phyloP scores from a whole-genome alignment of 2,329 filamentous ascomycete species.

The Sporothrix luriei region DNA sequence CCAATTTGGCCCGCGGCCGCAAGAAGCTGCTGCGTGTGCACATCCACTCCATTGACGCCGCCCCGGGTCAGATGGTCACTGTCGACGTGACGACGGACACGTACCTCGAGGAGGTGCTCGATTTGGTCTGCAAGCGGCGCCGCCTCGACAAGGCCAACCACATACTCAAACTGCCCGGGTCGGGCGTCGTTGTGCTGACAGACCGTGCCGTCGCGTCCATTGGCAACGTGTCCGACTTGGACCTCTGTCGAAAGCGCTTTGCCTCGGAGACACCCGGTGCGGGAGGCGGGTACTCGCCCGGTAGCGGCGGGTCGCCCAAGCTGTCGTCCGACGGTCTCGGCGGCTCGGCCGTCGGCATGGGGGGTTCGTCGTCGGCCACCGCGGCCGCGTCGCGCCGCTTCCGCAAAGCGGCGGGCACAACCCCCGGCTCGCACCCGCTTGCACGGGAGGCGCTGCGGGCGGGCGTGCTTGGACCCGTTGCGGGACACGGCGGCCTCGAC shows the following conservation, averaged over 20 bases:
- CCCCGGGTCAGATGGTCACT: constrained; percentile 72
- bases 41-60: constrained; percentile 68
- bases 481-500: constrained; percentile 56
- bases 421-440: constrained; percentile 65
- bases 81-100: constrained; percentile 79
- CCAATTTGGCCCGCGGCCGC: constrained; percentile 59
- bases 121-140: constrained; percentile 74
- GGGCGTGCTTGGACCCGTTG: background rate
- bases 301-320: constrained; percentile 66
- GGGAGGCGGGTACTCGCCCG: constrained; percentile 24
- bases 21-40: constrained; percentile 73
- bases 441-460: constrained; percentile 56
- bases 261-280: constrained; percentile 62
- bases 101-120: constrained; percentile 79
- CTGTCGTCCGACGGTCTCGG: constrained; percentile 56
- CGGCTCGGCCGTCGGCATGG: constrained; percentile 46
- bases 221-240: constrained; percentile 72
- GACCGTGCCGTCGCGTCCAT: constrained; percentile 80
- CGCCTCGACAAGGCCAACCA: constrained; percentile 78
- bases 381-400: constrained; percentile 30
- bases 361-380: constrained; percentile 42
- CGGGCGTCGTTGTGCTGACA: constrained; percentile 72
- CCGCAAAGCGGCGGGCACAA: constrained; percentile 36
- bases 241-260: constrained; percentile 74
- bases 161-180: constrained; percentile 74